A percentile compares a stretch with the other conserved stretches of the same genome.
Evolutionary conservation across 306 rosid genomes (phyloP).

Genomic region (apple (Malus domestica)): ASM211411v1 NC_041801.1:12031501-12032000

Average conservation of each 20-base stretch:
- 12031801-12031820: neutral
- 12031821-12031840: slow-evolving; percentile 39
- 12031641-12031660: slow-evolving; percentile 15
- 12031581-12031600: slow-evolving; percentile 11
- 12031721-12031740: neutral
- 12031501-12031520: neutral
- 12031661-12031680: neutral
- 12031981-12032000: neutral
- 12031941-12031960: slow-evolving; percentile 78
- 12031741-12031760: neutral
- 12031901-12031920: slow-evolving; percentile 73
- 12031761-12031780: slow-evolving; percentile 20
- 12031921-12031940: slow-evolving; percentile 78
- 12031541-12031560: slow-evolving; percentile 7
- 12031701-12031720: slow-evolving; percentile 10
- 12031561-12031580: neutral
- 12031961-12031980: slow-evolving; percentile 15
- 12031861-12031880: slow-evolving; percentile 67
- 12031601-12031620: slow-evolving; percentile 21
- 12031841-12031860: slow-evolving; percentile 46
- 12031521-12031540: neutral
- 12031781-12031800: slow-evolving; percentile 11
- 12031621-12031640: slow-evolving; percentile 19
- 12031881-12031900: slow-evolving; percentile 49
- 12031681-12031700: slow-evolving; percentile 20